Percentiles rank a stretch among this genome's conserved stretches.
These are phyloP conservation scores for Aspergillus sp. DNA, from an alignment of 2,329 filamentous ascomycete genomes.

Conservation along the genomic window DNA sequence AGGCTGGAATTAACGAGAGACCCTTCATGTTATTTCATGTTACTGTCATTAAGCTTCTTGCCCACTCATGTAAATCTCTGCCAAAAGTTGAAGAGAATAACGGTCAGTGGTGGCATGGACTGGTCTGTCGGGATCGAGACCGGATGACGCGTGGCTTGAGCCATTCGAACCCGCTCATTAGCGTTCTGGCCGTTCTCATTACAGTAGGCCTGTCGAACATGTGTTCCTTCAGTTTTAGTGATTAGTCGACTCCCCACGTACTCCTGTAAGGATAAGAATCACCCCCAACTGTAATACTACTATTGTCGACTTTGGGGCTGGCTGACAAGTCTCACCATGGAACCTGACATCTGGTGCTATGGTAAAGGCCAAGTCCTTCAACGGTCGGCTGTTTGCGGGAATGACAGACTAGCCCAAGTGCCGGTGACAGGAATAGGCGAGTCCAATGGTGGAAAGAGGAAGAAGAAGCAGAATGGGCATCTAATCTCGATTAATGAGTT, in stretches of 20 bases:
- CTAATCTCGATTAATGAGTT: slow-evolving; percentile 6
- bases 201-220: neutral
- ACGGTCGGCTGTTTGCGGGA: neutral
- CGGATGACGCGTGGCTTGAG: slow-evolving; percentile 2
- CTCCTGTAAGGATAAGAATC: neutral
- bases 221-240: neutral
- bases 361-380: neutral
- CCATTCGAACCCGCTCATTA: neutral
- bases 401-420: neutral
- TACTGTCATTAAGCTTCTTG: neutral
- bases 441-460: neutral
- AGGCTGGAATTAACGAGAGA: no score
- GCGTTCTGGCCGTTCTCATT: neutral
- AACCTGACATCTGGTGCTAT: neutral
- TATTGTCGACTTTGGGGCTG: no score
- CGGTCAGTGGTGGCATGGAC: neutral
- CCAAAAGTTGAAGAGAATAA: neutral
- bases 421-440: neutral
- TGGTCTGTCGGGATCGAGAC: neutral
- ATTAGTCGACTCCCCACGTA: neutral
- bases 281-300: neutral
- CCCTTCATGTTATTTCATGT: no score
- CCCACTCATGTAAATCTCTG: neutral
- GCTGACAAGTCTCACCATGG: no score
- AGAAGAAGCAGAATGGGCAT: neutral